Evolutionary conservation across 805 yeast species (phyloP), one percentile per base, ranked within the genome.

Genomic region (Ogataea wickerhamii): DNA sequence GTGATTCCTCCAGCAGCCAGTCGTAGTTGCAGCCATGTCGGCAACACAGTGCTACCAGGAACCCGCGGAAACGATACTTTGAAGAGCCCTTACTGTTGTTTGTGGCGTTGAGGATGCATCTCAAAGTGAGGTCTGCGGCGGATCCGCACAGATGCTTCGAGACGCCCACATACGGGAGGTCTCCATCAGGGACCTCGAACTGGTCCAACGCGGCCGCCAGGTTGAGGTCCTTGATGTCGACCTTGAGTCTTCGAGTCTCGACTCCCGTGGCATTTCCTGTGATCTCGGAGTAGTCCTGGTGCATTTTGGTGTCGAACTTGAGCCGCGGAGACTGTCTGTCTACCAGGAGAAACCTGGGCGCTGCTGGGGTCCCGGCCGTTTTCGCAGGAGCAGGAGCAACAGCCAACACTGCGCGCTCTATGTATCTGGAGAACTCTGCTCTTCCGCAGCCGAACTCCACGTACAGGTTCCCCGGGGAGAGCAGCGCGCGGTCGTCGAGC

Each of bases 111-210:
- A 70, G 43, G 2, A 87, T 56, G 61, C 87, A 82, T 48, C 78
- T 69, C 18, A 89, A 60, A 0, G 96, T 83, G 34, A 88, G 64
- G 57, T 88, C 97, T 0, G 96, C 89, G 1, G 97, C 97, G 3
- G 84, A 94, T 4, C 97, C 97, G 62, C 97, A 88, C 24, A 89
- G 63, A 63, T 88, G 97, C 58, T 88, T 88, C 4, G 96, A 87
- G 3, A 88, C 76, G 1, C 80, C 87, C 6, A 82, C 80, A 22
- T 45, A 47, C 2, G 39, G 17, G 6, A 37, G 24, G 8, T 26
- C 8, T 8, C 11, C 25, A 13, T 26, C 29, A 26, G 16, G 29
- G 8, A 16, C 28, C 2, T 25, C 30, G 24, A 63, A 52, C 2
- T 47, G 52, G 16, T 55, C 52, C 1, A 78, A 43, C 13, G 78